Conservation (phyloP, 169 alveolate species). For the Cardiosporidium cionae region DNA sequence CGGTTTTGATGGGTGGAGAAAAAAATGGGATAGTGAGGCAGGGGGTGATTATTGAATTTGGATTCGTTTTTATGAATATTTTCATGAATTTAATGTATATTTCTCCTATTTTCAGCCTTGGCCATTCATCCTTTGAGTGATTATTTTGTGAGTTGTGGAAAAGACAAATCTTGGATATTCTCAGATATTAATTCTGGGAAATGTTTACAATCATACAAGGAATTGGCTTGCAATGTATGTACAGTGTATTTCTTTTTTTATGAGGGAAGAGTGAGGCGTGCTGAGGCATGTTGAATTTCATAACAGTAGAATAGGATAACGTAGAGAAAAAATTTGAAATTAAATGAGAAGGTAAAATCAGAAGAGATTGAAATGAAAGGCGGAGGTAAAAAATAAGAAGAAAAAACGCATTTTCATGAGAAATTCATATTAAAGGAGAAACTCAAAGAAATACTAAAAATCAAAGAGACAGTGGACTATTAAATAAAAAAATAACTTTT, state of each 20-base stretch:
- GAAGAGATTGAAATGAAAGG: too few species aligned
- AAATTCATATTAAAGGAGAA: too few species aligned
- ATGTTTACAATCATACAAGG: constrained; percentile 44
- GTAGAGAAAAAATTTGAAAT: too few species aligned
- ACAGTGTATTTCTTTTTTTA: too few species aligned
- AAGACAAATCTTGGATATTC: constrained; percentile 62
- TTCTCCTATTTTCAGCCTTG: constrained; percentile 27
- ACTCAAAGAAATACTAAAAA: too few species aligned
- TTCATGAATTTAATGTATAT: background rate
- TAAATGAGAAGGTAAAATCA: too few species aligned
- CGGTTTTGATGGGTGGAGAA: background rate
- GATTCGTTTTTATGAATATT: background rate
- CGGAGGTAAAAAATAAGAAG: background rate
- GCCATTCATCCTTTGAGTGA: constrained; percentile 70
- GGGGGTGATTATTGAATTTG: background rate
- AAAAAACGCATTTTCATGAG: too few species aligned
- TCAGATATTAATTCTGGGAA: constrained; percentile 55
- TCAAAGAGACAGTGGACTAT: too few species aligned
- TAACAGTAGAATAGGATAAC: too few species aligned
- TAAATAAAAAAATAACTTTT: too few species aligned
- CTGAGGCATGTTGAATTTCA: too few species aligned
- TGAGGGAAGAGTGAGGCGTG: too few species aligned
- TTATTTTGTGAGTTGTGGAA: constrained; percentile 45
- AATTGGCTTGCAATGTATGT: constrained; percentile 52
- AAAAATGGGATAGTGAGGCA: background rate